Evolutionary conservation across 352 stramenopile genomes (phyloP), one percentile per base, ranked within the genome.

Genomic region (Globisporangium mamillatum): DNA sequence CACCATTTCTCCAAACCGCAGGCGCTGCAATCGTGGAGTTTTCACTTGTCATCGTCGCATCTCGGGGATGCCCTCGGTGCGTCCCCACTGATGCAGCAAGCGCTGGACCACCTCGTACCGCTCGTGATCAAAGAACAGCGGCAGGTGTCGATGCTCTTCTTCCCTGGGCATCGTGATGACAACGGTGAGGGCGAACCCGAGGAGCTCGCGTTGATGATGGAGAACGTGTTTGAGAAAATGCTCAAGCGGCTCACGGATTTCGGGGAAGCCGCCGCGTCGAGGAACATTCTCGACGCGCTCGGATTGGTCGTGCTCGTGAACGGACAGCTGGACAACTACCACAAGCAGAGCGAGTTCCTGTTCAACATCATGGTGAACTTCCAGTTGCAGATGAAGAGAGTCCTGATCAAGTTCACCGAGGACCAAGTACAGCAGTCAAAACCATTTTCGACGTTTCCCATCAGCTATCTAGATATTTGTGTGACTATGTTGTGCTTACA

Each of bases 361-460:
- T 85, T 88, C 70, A 87, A 91, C 64, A 67, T 79, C 14, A 82
- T 92, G 66, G 78, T 91, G 12, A 89, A 75, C 64, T 92, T 93
- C 44, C 82, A 91, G 73, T 82, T 93, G 4, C 82, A 92, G 61
- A 81, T 92, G 76, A 93, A 93, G 67, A 79, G 86, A 1, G 65
- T 90, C 27, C 57, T 92, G n/a, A 88, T 90, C 69, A 92, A 90
- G 62, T 93, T 92, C 61, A 89, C 81, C 0, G 84, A 93, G 59
- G 86, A 92, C 4, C 81, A 87, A 73, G 81, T 86, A 41, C 2
- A 50, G 6, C n/a, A 7, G 20, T 36, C 18, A n/a, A 52, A 24
- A 4, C 44, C 18, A 52, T 52, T 52, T 24, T 24, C 18, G 18
- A 22, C 41, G 8, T 50, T 22, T 10, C 22, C 41, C 2, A 50